phyloP scores from a whole-genome alignment of 2,329 filamentous ascomycete genomes.

The Bipolaris sorokiniana region DNA sequence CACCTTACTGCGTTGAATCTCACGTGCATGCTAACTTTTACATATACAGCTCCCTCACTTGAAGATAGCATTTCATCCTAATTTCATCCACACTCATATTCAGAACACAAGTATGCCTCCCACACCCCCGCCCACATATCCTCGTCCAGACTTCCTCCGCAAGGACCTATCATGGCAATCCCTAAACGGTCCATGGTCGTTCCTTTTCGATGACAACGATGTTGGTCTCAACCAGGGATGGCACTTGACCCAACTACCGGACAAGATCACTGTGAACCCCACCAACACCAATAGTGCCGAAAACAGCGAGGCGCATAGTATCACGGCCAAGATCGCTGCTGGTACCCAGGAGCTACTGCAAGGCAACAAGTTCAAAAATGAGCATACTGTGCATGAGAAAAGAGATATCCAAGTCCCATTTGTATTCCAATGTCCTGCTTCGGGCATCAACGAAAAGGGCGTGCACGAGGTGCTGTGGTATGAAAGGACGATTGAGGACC shows the following conservation, averaged over 20 bases:
- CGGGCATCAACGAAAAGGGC: constrained; percentile 65
- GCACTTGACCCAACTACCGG: constrained; percentile 60
- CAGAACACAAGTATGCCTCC: constrained; percentile 4
- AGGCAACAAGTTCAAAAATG: constrained; percentile 52
- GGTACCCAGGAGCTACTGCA: constrained; percentile 57
- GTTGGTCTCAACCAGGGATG: constrained; percentile 60
- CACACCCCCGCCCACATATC: constrained; percentile 53
- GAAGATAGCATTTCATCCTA: neutral
- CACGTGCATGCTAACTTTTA: constrained; percentile 17
- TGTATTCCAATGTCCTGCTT: constrained; percentile 69
- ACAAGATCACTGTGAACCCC: constrained; percentile 42
- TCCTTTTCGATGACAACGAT: constrained; percentile 70
- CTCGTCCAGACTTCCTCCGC: constrained; percentile 69
- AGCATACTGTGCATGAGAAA: constrained; percentile 50
- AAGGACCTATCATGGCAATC: constrained; percentile 62
- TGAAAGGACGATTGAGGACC: constrained; percentile 59
- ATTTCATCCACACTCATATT: neutral
- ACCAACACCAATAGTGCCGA: constrained; percentile 23
- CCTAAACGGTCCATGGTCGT: constrained; percentile 68
- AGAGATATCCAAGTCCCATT: constrained; percentile 67
- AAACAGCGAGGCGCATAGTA: constrained; percentile 43
- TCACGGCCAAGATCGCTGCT: constrained; percentile 57
- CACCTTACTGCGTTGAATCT: constrained; percentile 11
- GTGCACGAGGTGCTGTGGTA: constrained; percentile 74
- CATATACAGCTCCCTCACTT: constrained; percentile 3